phyloP scores from a whole-genome alignment of 352 stramenopile genomes.

The Pythium scleroteichum region DNA sequence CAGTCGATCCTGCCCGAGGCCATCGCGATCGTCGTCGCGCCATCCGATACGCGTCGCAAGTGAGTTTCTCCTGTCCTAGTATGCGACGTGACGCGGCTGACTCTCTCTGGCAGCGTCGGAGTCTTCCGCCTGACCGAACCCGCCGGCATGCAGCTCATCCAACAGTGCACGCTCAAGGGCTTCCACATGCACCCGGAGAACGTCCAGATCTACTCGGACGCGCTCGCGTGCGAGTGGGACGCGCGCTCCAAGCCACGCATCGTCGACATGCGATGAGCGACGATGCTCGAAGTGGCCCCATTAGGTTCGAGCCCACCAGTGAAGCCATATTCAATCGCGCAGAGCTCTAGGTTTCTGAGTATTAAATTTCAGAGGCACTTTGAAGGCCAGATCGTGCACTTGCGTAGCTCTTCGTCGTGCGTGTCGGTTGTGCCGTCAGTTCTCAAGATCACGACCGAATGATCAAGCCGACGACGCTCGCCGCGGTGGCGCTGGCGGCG shows the following conservation, averaged over 20 bases:
- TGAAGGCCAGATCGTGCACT: not conserved
- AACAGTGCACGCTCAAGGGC: constrained; percentile 83
- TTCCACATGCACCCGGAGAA: constrained; percentile 85
- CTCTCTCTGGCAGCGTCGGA: constrained; percentile 51
- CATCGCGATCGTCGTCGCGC: constrained; percentile 87
- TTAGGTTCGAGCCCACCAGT: not conserved
- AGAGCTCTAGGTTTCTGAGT: not conserved
- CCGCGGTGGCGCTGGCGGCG: not conserved
- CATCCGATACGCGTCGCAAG: constrained; percentile 66
- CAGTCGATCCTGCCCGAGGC: constrained; percentile 89
- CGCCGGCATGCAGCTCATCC: constrained; percentile 81
- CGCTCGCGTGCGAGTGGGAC: constrained; percentile 73
- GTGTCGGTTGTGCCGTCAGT: constrained; percentile 6
- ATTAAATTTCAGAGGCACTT: not conserved
- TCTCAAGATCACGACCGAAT: constrained; percentile 13
- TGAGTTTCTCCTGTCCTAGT: constrained; percentile 22
- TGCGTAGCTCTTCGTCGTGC: constrained; percentile 6
- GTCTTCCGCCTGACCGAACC: constrained; percentile 85
- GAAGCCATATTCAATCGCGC: constrained; percentile 19
- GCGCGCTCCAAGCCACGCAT: constrained; percentile 36
- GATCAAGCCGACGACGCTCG: constrained; percentile 3
- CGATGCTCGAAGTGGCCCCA: not conserved
- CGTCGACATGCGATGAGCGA: constrained; percentile 68
- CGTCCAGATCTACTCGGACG: constrained; percentile 79
- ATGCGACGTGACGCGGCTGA: not conserved